These are phyloP conservation scores for Odontarrhena argentea DNA, from an alignment of 345 rosid species.

Conservation along the genomic window DNA sequence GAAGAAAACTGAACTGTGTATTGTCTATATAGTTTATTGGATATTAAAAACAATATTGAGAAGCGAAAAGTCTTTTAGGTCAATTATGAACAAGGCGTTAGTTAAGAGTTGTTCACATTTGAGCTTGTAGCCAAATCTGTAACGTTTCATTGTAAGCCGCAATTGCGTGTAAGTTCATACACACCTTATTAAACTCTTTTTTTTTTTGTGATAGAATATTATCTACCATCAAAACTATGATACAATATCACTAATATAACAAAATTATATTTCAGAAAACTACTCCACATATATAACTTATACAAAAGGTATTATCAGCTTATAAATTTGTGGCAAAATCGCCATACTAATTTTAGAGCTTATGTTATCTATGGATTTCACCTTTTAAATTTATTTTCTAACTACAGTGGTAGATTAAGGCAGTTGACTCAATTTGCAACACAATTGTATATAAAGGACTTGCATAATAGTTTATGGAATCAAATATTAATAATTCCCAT, in stretches of 20 bases:
- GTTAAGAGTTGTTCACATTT: conserved; percentile 38
- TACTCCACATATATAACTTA: too few species aligned
- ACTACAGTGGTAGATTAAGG: background rate
- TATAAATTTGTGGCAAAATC: too few species aligned
- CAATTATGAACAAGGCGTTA: conserved; percentile 10
- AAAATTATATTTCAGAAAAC: too few species aligned
- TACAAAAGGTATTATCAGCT: too few species aligned
- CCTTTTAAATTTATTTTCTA: background rate
- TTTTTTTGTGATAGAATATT: too few species aligned
- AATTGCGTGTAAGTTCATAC: conserved; percentile 10
- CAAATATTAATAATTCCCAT: too few species aligned
- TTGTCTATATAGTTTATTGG: background rate
- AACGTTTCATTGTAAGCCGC: conserved; percentile 18
- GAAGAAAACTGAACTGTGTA: too few species aligned
- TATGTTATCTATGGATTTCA: background rate
- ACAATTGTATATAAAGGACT: background rate
- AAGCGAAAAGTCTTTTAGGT: conserved; percentile 21
- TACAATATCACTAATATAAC: too few species aligned
- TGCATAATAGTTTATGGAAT: background rate
- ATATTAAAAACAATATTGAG: background rate
- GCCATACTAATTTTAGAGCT: too few species aligned
- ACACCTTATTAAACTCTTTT: background rate
- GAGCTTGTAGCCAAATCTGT: conserved; percentile 12
- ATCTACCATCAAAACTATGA: too few species aligned
- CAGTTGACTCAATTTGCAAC: conserved; percentile 13